These are phyloP conservation scores for Cladosporium sphaerospermum DNA, from an alignment of 2,329 filamentous ascomycete genomes.

Conservation along the genomic window DNA sequence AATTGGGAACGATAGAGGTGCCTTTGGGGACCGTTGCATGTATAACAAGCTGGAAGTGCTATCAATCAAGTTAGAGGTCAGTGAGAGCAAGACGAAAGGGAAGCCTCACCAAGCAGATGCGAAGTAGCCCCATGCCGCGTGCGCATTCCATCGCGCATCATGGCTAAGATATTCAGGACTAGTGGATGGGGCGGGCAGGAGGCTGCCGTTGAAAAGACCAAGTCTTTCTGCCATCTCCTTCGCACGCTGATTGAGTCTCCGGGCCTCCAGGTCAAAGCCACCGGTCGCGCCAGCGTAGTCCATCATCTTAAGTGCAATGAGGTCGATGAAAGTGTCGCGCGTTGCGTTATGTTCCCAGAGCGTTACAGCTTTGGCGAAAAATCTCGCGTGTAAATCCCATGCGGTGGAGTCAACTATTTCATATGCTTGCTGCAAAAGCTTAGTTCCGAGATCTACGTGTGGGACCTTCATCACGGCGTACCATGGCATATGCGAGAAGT, in stretches of 20 bases:
- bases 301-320: neutral
- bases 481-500: neutral
- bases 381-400: neutral
- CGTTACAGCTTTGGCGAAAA: neutral
- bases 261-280: neutral
- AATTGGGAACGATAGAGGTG: neutral
- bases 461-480: neutral
- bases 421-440: neutral
- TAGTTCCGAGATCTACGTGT: neutral
- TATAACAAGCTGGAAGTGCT: neutral
- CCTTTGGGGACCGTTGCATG: neutral
- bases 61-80: neutral
- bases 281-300: neutral
- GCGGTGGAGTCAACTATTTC: neutral
- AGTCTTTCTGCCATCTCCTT: neutral
- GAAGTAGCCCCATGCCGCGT: neutral
- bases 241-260: neutral
- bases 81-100: neutral
- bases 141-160: neutral
- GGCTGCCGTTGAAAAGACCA: neutral
- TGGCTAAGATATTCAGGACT: neutral
- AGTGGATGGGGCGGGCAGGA: neutral
- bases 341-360: neutral
- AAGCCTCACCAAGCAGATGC: neutral
- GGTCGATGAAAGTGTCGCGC: neutral